Evolutionary conservation across 306 rosid genomes (phyloP).

Genomic region (Rosa rugosa): DNA sequence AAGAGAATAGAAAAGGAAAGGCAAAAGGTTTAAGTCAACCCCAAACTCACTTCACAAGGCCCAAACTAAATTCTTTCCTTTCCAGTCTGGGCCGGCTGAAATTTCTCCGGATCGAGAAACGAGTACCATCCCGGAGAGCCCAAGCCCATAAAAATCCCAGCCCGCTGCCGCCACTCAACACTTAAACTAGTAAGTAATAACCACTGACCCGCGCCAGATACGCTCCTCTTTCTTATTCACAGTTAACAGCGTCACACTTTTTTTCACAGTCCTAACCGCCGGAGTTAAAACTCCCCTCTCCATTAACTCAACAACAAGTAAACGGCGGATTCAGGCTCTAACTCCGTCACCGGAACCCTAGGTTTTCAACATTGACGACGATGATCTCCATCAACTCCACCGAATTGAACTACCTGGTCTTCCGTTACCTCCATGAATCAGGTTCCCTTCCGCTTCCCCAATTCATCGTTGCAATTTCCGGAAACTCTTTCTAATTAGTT

Average conservation of each 20-base stretch:
- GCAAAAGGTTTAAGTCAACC: no score
- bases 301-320: neutral
- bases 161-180: neutral
- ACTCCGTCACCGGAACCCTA: neutral
- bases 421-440: conserved; percentile 68
- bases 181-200: neutral
- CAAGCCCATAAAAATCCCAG: neutral
- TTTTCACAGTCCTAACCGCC: conserved; percentile 19
- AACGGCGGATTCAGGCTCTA: neutral
- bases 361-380: conserved; percentile 8
- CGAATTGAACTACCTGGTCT: conserved; percentile 60
- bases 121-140: neutral
- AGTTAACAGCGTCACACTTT: conserved; percentile 2
- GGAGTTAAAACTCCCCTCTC: neutral
- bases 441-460: conserved; percentile 19
- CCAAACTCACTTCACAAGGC: neutral
- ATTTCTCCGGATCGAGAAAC: neutral
- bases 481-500: neutral
- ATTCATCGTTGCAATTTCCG: neutral
- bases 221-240: neutral
- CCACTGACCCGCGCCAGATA: neutral
- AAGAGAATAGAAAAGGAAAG: no score
- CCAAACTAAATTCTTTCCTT: neutral
- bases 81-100: neutral
- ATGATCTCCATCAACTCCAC: conserved; percentile 52